phyloP scores from a whole-genome alignment of 2,329 filamentous ascomycete species.

The Neopestalotiopsis sp. region DNA sequence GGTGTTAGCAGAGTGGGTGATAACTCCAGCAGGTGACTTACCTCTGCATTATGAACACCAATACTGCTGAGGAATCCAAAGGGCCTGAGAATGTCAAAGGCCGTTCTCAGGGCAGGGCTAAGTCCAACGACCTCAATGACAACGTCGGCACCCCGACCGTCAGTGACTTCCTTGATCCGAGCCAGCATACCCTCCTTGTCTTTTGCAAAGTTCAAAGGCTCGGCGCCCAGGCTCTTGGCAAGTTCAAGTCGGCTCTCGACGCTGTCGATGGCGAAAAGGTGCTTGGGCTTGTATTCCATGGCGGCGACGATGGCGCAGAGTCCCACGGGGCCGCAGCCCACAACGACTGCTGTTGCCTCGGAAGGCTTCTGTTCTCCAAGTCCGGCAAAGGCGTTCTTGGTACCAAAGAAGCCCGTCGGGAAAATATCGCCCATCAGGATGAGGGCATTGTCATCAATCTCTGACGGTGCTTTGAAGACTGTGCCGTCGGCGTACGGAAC shows the following conservation, averaged over 20 bases:
- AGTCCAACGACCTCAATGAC: constrained; percentile 81
- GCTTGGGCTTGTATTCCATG: constrained; percentile 75
- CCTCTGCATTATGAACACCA: constrained; percentile 77
- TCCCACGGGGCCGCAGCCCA: constrained; percentile 87
- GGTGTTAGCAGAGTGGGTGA: background rate
- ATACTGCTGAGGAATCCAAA: constrained; percentile 79
- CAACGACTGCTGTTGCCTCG: constrained; percentile 75
- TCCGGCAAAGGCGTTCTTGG: constrained; percentile 75
- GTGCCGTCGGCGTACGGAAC: constrained; percentile 83
- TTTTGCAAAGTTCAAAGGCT: constrained; percentile 79
- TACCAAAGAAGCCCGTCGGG: constrained; percentile 85
- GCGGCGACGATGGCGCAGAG: constrained; percentile 83
- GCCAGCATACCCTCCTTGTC: constrained; percentile 69
- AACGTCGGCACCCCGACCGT: constrained; percentile 83
- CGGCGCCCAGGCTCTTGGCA: constrained; percentile 77
- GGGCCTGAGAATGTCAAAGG: constrained; percentile 73
- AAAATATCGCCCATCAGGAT: constrained; percentile 95
- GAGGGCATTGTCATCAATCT: constrained; percentile 75
- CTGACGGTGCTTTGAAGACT: constrained; percentile 73
- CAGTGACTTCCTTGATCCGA: constrained; percentile 75
- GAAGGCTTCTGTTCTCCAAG: constrained; percentile 62
- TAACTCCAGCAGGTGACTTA: constrained; percentile 40
- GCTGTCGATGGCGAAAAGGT: constrained; percentile 80
- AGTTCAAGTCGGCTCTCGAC: constrained; percentile 76
- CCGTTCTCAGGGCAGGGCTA: constrained; percentile 71